Percentiles rank a stretch among this genome's conserved stretches.
These are phyloP conservation scores for Mangifera indica DNA, from an alignment of 345 rosid genomes.

Conservation along the genomic window DNA sequence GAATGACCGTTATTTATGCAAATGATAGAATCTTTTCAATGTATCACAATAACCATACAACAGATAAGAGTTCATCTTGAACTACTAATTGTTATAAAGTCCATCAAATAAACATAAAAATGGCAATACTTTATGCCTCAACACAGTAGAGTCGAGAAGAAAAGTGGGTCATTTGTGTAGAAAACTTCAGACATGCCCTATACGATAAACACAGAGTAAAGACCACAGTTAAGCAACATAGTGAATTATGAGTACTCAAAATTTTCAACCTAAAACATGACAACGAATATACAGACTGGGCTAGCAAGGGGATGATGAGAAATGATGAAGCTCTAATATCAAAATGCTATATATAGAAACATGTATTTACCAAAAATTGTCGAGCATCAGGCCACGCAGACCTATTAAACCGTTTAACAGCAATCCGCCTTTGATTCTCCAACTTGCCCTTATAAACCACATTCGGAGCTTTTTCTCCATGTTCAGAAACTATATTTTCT, in stretches of 20 bases:
- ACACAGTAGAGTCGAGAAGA: neutral
- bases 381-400: conserved; percentile 89
- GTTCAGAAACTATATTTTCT: conserved; percentile 89
- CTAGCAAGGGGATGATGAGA: neutral
- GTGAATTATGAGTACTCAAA: too few relatives aligned
- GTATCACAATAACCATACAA: neutral
- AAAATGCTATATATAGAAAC: neutral
- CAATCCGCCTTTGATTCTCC: conserved; percentile 71
- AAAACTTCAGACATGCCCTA: neutral
- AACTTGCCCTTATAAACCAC: conserved; percentile 86
- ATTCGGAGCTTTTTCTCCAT: conserved; percentile 93
- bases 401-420: conserved; percentile 83
- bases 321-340: neutral
- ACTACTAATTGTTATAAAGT: neutral
- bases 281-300: neutral
- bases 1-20: neutral
- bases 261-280: neutral
- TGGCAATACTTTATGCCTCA: neutral
- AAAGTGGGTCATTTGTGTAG: neutral
- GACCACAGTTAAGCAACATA: too few relatives aligned
- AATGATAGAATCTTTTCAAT: neutral
- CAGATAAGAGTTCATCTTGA: neutral
- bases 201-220: neutral
- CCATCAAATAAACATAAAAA: neutral
- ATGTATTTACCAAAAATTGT: conserved; percentile 65